These are phyloP conservation scores for Rhizomucor pusillus DNA, from an alignment of 371 early-diverging fungal species.

Conservation along the genomic window DNA sequence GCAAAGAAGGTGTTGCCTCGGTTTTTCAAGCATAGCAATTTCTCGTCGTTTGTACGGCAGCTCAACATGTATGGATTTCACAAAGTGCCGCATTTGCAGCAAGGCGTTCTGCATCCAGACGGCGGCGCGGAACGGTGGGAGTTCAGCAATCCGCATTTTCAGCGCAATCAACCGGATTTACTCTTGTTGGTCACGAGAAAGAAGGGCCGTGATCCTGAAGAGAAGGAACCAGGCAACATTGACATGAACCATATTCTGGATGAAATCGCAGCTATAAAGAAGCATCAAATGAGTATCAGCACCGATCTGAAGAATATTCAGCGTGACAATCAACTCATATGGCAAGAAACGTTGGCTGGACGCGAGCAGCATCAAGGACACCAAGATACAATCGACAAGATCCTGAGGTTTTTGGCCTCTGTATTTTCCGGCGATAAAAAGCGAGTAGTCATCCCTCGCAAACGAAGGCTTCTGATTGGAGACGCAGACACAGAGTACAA, in stretches of 20 bases:
- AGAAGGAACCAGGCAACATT: constrained; percentile 35
- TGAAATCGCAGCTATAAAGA: constrained; percentile 85
- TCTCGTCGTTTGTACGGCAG: constrained; percentile 92
- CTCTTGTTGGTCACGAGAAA: constrained; percentile 51
- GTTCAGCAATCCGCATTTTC: constrained; percentile 55
- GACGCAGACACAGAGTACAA: constrained; percentile 24
- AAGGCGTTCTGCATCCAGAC: constrained; percentile 68
- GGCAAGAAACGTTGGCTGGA: constrained; percentile 79
- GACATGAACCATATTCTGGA: constrained; percentile 65
- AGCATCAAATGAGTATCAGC: constrained; percentile 86
- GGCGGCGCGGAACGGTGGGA: constrained; percentile 61
- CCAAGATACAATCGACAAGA: constrained; percentile 92
- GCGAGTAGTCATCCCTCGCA: constrained; percentile 52
- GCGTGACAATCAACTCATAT: constrained; percentile 80
- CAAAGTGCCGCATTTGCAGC: constrained; percentile 79
- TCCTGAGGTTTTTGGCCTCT: constrained; percentile 75
- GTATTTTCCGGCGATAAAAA: constrained; percentile 67
- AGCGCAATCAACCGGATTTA: constrained; percentile 55
- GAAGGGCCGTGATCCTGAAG: constrained; percentile 43
- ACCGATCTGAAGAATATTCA: constrained; percentile 84
- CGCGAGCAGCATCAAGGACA: constrained; percentile 81
- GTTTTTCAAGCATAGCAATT: constrained; percentile 92
- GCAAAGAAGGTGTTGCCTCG: constrained; percentile 81
- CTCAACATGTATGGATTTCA: constrained; percentile 92
- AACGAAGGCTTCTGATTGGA: constrained; percentile 39